A percentile compares a stretch with the other conserved stretches of the same genome.
phyloP scores from a whole-genome alignment of 805 yeast genomes.

The Yamadazyma sp. region DNA sequence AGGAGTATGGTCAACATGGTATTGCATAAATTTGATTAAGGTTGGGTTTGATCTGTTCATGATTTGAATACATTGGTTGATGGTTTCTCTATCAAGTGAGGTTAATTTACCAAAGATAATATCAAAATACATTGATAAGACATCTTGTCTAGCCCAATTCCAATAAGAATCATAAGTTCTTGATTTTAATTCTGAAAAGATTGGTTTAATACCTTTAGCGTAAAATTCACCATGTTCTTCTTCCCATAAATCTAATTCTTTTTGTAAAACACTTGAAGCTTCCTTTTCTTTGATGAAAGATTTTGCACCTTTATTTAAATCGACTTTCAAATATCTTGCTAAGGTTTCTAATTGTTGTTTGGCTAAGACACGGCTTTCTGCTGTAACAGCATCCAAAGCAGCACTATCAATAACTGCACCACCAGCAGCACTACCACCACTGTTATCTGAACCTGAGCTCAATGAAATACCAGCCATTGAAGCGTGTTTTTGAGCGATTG shows the following conservation, averaged over 20 bases:
- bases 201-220: conserved; percentile 86
- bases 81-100: conserved; percentile 92
- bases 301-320: conserved; percentile 87
- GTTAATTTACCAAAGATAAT: conserved; percentile 91
- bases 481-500: conserved; percentile 81
- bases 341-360: conserved; percentile 83
- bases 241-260: conserved; percentile 88
- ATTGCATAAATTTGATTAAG: conserved; percentile 94
- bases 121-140: conserved; percentile 88
- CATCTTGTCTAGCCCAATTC: conserved; percentile 99
- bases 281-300: conserved; percentile 78
- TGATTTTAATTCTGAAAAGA: conserved; percentile 88
- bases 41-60: conserved; percentile 97
- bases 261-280: conserved; percentile 78
- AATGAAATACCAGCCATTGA: conserved; percentile 75
- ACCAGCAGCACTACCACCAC: conserved; percentile 55
- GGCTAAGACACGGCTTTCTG: conserved; percentile 67
- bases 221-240: conserved; percentile 85
- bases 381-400: conserved; percentile 80
- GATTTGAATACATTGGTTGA: conserved; percentile 91
- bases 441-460: conserved; percentile 61
- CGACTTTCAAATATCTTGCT: conserved; percentile 92
- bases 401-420: conserved; percentile 93
- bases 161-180: conserved; percentile 96
- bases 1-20: conserved; percentile 78